Evolutionary conservation across 2,329 filamentous ascomycete genomes (phyloP), one percentile per base, ranked within the genome.

Genomic region (Aspergillus sp.): DNA sequence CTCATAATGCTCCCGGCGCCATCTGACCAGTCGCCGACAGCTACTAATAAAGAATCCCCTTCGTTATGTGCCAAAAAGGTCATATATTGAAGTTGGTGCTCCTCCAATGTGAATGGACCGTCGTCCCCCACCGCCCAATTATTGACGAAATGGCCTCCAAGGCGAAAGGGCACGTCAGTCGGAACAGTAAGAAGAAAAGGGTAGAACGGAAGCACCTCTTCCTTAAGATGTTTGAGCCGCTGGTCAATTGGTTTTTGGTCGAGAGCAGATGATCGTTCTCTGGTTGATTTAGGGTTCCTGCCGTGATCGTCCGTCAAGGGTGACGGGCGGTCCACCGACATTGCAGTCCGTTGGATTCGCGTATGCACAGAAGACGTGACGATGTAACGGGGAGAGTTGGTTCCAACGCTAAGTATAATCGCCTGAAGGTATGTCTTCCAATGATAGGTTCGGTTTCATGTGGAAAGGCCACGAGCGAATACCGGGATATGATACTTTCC

Each of bases 31-130:
- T 77, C 75, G 44, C 77, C 76, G 48, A 75, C 74, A 7, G 72
- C 72, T 51, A 74, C 66, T 43, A 79, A 62, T 47, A 75, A 67
- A 38, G 71, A 73, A 54, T 78, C 73, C 49, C 74, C 73, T 32
- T 73, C 73, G 57, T 81, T 76, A 59, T 80, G 78, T 47, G 75
- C 77, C 45, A 79, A 65, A 53, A 79, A 82, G 48, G 78, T 82
- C 68, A 80, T 72, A 61, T 83, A 83, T 58, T 83, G 80, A 44
- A 80, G 68, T 55, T 74, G 69, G 56, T 80, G 73, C 62, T 83
- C 80, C 52, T 75, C 67, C 12, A 63, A 63, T 43, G 67, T 63
- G 62, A 82, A 83, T 3, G 78, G 74, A 2, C 73, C 74, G 47
- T 75, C 69, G 59, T 67, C 59, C 46, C 69, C 67, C 52, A 72